Conservation (phyloP, 2,329 filamentous ascomycete genomes). For the Helminthosporium solani region DNA sequence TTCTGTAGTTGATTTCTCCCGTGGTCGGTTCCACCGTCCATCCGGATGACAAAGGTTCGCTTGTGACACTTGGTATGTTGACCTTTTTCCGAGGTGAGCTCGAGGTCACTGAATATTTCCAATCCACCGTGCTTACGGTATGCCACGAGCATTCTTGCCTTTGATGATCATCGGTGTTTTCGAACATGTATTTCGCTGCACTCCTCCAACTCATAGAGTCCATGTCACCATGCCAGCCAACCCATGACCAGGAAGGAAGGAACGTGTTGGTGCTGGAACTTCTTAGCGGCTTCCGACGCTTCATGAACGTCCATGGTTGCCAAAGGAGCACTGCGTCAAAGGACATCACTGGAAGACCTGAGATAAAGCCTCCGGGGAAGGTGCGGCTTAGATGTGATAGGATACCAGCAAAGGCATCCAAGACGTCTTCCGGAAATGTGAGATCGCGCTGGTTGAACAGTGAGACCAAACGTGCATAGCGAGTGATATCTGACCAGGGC, state of each 20-base stretch:
- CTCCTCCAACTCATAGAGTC: conserved; percentile 19
- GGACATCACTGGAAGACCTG: conserved; percentile 18
- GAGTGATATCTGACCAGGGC: conserved; percentile 14
- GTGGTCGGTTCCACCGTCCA: background rate
- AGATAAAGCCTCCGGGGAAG: conserved; percentile 18
- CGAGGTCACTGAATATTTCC: conserved; percentile 8
- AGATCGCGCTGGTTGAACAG: conserved; percentile 14
- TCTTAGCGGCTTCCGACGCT: conserved; percentile 7
- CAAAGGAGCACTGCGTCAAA: conserved; percentile 23
- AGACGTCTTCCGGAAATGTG: conserved; percentile 20
- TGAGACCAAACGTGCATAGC: conserved; percentile 13
- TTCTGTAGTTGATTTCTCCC: background rate
- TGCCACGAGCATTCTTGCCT: conserved; percentile 13
- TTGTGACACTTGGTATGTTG: background rate
- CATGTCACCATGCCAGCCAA: conserved; percentile 12
- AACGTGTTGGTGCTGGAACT: background rate
- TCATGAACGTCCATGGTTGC: conserved; percentile 14
- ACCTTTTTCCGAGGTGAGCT: conserved; percentile 1
- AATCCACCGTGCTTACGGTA: conserved; percentile 12
- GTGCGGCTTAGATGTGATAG: conserved; percentile 9
- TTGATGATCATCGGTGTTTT: background rate
- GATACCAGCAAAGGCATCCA: conserved; percentile 20
- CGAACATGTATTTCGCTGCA: conserved; percentile 13
- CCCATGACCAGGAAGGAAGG: conserved; percentile 17
- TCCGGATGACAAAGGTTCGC: background rate